Percentiles rank a stretch among this genome's conserved stretches.
Conservation (phyloP, 169 alveolate genomes). For the Babesia sp. region DNA sequence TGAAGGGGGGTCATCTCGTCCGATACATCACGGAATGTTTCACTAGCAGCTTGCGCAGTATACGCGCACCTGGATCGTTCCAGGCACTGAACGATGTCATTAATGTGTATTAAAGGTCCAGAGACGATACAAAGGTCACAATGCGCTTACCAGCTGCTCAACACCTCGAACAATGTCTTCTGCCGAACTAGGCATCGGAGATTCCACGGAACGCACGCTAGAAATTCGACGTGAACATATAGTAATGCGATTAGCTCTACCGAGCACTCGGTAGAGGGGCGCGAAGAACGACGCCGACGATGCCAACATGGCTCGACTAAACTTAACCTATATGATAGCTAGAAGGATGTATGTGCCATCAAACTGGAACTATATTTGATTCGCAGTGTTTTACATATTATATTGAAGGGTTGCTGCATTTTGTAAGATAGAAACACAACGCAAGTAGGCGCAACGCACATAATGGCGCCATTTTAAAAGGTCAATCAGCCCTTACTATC, state of each 20-base stretch:
- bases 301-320: constrained; percentile 7
- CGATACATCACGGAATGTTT: constrained; percentile 28
- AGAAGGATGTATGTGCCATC: background rate
- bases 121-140: background rate
- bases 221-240: background rate
- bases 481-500: background rate
- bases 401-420: background rate
- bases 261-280: background rate
- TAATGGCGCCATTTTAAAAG: background rate
- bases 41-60: constrained; percentile 30
- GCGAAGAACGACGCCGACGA: background rate
- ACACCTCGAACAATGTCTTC: constrained; percentile 25
- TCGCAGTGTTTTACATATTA: background rate
- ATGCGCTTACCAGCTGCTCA: constrained; percentile 40
- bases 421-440: background rate
- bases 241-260: background rate
- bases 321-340: background rate
- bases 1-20: constrained; percentile 52
- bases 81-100: constrained; percentile 26
- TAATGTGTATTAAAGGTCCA: background rate
- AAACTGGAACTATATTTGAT: background rate
- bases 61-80: background rate
- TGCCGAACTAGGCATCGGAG: background rate
- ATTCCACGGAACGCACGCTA: background rate
- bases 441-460: background rate